Percentiles rank a stretch among this genome's conserved stretches.
Evolutionary conservation across 495 filamentous ascomycete species (phyloP).

Genomic region (Penicillium turbatum): DNA sequence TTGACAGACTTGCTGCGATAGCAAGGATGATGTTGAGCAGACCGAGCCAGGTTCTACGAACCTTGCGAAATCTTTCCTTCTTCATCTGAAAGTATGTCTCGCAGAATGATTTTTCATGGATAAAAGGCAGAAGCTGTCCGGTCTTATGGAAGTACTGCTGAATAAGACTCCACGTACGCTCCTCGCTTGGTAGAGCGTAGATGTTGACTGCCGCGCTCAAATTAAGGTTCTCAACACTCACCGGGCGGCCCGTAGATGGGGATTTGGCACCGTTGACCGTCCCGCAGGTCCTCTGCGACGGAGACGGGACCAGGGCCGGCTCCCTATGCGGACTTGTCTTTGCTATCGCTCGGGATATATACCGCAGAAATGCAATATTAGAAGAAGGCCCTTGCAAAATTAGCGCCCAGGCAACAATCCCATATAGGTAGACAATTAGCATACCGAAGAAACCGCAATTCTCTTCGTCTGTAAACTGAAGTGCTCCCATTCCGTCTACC

Average conservation of each 20-base stretch:
- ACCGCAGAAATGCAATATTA: slow-evolving; percentile 45
- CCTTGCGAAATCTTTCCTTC: slow-evolving; percentile 27
- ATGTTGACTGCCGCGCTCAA: slow-evolving; percentile 10
- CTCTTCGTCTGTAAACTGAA: slow-evolving; percentile 40
- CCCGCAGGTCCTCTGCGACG: slow-evolving; percentile 11
- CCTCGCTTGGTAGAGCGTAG: slow-evolving; percentile 23
- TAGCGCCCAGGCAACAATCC: too few species aligned
- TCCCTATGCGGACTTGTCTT: too few species aligned
- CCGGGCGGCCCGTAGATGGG: slow-evolving; percentile 16
- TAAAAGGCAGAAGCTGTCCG: slow-evolving; percentile 39
- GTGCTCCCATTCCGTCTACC: slow-evolving; percentile 42
- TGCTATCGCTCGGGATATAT: slow-evolving; percentile 27
- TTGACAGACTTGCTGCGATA: slow-evolving; percentile 60
- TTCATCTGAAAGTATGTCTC: slow-evolving; percentile 35
- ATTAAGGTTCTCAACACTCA: not conserved
- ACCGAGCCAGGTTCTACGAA: slow-evolving; percentile 55
- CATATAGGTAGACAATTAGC: not conserved
- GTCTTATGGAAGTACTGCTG: slow-evolving; percentile 37
- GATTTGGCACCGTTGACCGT: slow-evolving; percentile 26
- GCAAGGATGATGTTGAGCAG: slow-evolving; percentile 73
- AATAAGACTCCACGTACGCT: slow-evolving; percentile 24
- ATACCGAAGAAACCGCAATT: slow-evolving; percentile 47
- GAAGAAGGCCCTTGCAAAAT: slow-evolving; percentile 40
- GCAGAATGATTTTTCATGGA: slow-evolving; percentile 33
- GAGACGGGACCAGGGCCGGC: slow-evolving; percentile 6